These are phyloP conservation scores for Backusella liffmaniae DNA, from an alignment of 192 early-diverging fungal genomes.

Conservation along the genomic window DNA sequence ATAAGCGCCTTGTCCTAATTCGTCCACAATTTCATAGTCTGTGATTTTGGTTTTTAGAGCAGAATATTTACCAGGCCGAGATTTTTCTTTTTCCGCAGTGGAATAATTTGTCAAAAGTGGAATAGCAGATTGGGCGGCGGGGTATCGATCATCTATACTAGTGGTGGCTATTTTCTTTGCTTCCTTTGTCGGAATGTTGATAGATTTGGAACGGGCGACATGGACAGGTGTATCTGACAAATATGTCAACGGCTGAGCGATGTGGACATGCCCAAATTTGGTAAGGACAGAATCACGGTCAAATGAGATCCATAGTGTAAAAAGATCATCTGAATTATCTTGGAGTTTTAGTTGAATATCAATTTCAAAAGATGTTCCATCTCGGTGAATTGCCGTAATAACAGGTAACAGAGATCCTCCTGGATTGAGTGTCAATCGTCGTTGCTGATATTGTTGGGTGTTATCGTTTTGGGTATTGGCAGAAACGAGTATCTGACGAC, in stretches of 20 bases:
- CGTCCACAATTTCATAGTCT: constrained; percentile 57
- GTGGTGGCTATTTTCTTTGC: background rate
- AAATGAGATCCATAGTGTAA: constrained; percentile 61
- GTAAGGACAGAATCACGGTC: constrained; percentile 41
- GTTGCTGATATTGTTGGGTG: background rate
- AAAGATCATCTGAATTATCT: constrained; percentile 43
- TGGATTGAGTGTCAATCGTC: background rate
- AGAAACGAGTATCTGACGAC: constrained; percentile 16
- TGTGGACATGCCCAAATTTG: constrained; percentile 12
- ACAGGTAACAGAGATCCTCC: constrained; percentile 25
- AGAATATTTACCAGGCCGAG: background rate
- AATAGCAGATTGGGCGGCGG: background rate
- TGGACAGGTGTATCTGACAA: background rate
- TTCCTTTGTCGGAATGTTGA: constrained; percentile 1
- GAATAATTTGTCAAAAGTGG: background rate
- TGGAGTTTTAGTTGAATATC: constrained; percentile 60
- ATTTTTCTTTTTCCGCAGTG: background rate
- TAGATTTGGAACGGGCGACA: constrained; percentile 4
- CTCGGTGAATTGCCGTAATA: constrained; percentile 56
- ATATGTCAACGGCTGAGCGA: background rate
- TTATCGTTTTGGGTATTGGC: background rate
- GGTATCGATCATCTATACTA: background rate
- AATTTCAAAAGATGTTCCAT: constrained; percentile 56
- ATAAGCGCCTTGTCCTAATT: constrained; percentile 66
- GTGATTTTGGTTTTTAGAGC: constrained; percentile 25